Conservation (phyloP, 192 early-diverging fungal species). For the Martensiomyces pterosporus region DNA sequence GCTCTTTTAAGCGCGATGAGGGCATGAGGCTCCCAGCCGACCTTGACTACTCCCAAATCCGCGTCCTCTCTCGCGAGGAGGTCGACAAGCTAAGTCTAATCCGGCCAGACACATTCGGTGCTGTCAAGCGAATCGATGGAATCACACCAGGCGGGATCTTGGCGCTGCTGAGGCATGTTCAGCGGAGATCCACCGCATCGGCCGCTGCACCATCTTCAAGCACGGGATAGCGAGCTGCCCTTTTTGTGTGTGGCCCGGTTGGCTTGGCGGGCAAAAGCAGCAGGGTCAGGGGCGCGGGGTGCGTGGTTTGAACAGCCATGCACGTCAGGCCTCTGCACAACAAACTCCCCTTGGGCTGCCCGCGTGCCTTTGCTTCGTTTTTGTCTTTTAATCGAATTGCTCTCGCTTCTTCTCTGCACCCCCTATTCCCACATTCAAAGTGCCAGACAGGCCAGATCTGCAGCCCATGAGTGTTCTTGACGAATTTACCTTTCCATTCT, state of each 20-base stretch:
- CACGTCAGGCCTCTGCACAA: no score
- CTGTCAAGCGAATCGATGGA: constrained; percentile 74
- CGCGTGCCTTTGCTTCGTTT: no score
- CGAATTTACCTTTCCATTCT: constrained; percentile 51
- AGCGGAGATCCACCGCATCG: constrained; percentile 16
- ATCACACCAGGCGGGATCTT: constrained; percentile 75
- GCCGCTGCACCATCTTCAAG: no score
- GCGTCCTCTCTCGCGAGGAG: constrained; percentile 46
- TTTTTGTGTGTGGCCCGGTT: neutral
- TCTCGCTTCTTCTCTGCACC: neutral
- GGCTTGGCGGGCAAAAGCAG: neutral
- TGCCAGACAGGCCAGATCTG: no score
- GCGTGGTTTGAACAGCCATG: no score
- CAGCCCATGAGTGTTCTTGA: constrained; percentile 50
- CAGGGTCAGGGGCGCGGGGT: no score
- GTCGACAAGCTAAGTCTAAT: constrained; percentile 34
- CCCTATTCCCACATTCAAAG: neutral
- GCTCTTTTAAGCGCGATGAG: constrained; percentile 64
- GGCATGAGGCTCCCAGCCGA: constrained; percentile 56
- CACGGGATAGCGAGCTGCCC: neutral
- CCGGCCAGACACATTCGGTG: constrained; percentile 52
- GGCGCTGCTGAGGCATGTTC: constrained; percentile 60
- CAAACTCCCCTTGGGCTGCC: neutral
- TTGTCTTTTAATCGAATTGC: neutral
- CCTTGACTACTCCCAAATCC: constrained; percentile 58